Evolutionary conservation across 2,329 filamentous ascomycete genomes (phyloP), one percentile per base, ranked within the genome.

Genomic region (Fusarium sp.): DNA sequence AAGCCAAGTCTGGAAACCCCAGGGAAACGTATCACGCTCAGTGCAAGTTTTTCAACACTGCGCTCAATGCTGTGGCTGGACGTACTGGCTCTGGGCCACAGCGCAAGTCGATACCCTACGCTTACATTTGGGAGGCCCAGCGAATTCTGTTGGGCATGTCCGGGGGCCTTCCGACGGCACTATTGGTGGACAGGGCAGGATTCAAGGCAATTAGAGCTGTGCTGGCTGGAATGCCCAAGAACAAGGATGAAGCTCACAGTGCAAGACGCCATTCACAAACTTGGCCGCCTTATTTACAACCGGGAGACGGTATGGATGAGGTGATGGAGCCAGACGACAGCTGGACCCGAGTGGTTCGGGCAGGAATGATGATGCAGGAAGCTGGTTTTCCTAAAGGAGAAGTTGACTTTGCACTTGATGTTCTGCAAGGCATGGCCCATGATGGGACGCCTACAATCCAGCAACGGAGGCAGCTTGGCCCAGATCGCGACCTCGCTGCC

Each of bases 211-310:
- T 92, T 52, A 84, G 87, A 40, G 75, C 82, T 42, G 88, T 91
- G 4, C 79, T 92, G 64, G 79, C 88, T 8, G 89, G 86, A 4
- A 82, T 88, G 64, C 84, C 84, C 50, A 92, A 90, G 76, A 88
- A 87, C 10, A 77, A 81, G 8, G 81, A 80, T 6, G 90, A 92
- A 79, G 81, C 79, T 16, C 85, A 84, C 37, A 86, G 85, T 35
- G 85, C 87, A 2, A 73, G 80, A 22, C 86, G 88, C 31, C 85
- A 89, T 64, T 82, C 83, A 2, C 83, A 86, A 59, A 85, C 85
- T 2, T 92, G 90, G 90, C 90, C 90, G 11, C 90, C 90, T 0
- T 92, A 90, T 80, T 82, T 89, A 64, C 83, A 85, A 40, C 84
- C 87, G 13, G 85, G 87, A 66, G 88, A 92, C 75, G 90, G 90